Conservation (phyloP, 805 yeast species). For the Yamadazyma philogaea region DNA sequence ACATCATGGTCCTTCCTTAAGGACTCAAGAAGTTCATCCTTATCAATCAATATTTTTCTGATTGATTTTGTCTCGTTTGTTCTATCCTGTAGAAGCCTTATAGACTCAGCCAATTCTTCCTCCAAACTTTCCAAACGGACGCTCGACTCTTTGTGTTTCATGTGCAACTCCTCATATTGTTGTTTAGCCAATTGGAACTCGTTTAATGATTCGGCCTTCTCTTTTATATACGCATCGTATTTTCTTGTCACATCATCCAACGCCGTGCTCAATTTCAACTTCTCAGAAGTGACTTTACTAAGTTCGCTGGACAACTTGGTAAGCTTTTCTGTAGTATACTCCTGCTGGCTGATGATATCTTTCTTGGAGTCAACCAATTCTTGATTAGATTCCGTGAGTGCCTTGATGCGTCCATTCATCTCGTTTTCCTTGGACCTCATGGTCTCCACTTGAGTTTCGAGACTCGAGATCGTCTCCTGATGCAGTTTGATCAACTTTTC, state of each 20-base stretch:
- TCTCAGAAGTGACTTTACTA: slow-evolving; percentile 41
- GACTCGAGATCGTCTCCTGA: slow-evolving; percentile 31
- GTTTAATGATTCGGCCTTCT: slow-evolving; percentile 33
- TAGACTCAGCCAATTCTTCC: slow-evolving; percentile 77
- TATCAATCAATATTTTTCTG: slow-evolving; percentile 64
- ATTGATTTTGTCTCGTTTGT: slow-evolving; percentile 74
- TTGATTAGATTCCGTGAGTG: slow-evolving; percentile 24
- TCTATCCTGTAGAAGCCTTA: slow-evolving; percentile 72
- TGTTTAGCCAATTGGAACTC: slow-evolving; percentile 49
- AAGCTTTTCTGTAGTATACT: slow-evolving; percentile 29
- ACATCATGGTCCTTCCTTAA: slow-evolving; percentile 55
- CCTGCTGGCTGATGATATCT: slow-evolving; percentile 42
- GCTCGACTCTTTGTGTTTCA: slow-evolving; percentile 64
- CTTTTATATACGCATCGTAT: slow-evolving; percentile 30
- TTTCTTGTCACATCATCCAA: slow-evolving; percentile 40
- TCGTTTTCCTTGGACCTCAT: slow-evolving; percentile 34
- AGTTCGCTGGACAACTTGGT: slow-evolving; percentile 33
- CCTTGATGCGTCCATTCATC: background rate
- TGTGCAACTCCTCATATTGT: slow-evolving; percentile 68
- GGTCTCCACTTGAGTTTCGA: slow-evolving; percentile 41
- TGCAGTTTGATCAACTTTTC: slow-evolving; percentile 40
- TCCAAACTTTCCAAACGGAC: slow-evolving; percentile 63
- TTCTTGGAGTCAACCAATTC: slow-evolving; percentile 37
- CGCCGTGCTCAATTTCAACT: slow-evolving; percentile 37
- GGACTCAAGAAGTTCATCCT: slow-evolving; percentile 54